Evolutionary conservation across 192 early-diverging fungal genomes (phyloP).

Genomic region (Umbelopsis ramanniana): DNA sequence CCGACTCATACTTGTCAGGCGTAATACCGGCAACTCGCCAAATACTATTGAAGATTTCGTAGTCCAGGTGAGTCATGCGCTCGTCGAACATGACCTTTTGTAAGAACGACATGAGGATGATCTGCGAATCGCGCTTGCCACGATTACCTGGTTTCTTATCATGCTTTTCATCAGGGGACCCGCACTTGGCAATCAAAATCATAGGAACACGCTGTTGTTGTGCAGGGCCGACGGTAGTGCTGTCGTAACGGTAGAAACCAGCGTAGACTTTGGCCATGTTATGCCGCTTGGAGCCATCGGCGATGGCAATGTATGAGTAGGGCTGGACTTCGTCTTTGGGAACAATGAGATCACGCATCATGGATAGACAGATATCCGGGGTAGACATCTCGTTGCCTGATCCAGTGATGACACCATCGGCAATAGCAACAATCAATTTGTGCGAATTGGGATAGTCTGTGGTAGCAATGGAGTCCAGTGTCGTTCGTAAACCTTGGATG

Average conservation of each 20-base stretch:
- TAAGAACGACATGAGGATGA: slow-evolving; percentile 87
- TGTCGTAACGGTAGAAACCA: slow-evolving; percentile 81
- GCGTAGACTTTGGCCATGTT: slow-evolving; percentile 95
- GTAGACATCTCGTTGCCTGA: slow-evolving; percentile 78
- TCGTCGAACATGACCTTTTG: slow-evolving; percentile 79
- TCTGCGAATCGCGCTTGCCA: slow-evolving; percentile 90
- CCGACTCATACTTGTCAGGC: slow-evolving; percentile 78
- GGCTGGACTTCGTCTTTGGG: slow-evolving; percentile 67
- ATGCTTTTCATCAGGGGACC: slow-evolving; percentile 48
- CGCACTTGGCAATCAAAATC: slow-evolving; percentile 59
- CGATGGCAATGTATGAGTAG: slow-evolving; percentile 88
- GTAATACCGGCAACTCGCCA: slow-evolving; percentile 75
- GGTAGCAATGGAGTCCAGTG: slow-evolving; percentile 77
- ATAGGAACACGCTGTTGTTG: slow-evolving; percentile 70
- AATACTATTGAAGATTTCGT: slow-evolving; percentile 72
- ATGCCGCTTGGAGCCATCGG: slow-evolving; percentile 88
- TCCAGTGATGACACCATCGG: slow-evolving; percentile 81
- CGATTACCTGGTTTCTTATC: slow-evolving; percentile 71
- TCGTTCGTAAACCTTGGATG: slow-evolving; percentile 69
- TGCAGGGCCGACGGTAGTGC: slow-evolving; percentile 56
- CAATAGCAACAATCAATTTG: slow-evolving; percentile 80
- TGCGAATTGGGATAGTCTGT: slow-evolving; percentile 80
- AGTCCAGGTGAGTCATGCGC: slow-evolving; percentile 72
- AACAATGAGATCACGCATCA: slow-evolving; percentile 75
- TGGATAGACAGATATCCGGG: slow-evolving; percentile 75